Conservation (phyloP, 2,329 filamentous ascomycete genomes). For the Aspergillus thermomutatus region DNA sequence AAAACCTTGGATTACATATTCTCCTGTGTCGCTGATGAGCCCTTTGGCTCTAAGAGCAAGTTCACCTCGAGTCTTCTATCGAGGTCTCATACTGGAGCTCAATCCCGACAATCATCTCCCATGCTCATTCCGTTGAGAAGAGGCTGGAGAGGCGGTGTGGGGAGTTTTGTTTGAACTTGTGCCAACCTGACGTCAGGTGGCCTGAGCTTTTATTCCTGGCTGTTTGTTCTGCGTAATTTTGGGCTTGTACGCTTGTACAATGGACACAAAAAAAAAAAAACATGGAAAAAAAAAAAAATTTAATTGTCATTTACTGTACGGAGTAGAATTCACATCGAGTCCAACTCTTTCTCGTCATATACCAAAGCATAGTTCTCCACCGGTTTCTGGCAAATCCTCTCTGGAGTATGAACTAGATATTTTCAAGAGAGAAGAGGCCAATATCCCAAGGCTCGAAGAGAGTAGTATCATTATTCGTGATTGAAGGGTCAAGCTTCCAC, state of each 20-base stretch:
- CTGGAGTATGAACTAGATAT: background rate
- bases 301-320: background rate
- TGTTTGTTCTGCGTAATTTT: background rate
- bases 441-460: background rate
- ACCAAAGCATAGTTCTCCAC: background rate
- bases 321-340: background rate
- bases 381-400: background rate
- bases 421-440: background rate
- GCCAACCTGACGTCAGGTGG: conserved; percentile 19
- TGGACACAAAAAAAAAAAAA: background rate
- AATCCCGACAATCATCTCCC: background rate
- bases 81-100: background rate
- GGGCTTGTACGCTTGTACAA: background rate
- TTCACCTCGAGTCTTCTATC: background rate
- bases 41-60: background rate
- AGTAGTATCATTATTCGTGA: background rate
- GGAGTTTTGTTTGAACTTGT: background rate
- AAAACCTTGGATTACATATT: background rate
- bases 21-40: background rate
- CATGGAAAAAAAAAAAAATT: background rate
- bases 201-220: conserved; percentile 5
- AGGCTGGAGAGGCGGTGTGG: conserved; percentile 17
- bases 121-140: background rate
- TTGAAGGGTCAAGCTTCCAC: conserved; percentile 25
- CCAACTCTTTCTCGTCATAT: background rate